Percentiles rank a stretch among this genome's conserved stretches.
These are phyloP conservation scores for Mucor plumbeus DNA, from an alignment of 371 early-diverging fungal genomes.

Conservation along the genomic window DNA sequence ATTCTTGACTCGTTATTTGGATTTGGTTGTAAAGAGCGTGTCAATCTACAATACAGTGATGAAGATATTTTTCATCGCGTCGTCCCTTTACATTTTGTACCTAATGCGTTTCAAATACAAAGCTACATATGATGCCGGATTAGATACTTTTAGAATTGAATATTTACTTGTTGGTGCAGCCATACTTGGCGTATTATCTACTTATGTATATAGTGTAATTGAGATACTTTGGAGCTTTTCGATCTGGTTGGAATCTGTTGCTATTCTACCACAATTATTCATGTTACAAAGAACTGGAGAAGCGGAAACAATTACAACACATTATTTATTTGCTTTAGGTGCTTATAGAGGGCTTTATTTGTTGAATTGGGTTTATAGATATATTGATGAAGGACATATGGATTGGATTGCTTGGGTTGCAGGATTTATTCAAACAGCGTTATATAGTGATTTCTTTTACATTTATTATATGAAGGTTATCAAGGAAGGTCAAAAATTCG, in stretches of 20 bases:
- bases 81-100: slow-evolving; percentile 90
- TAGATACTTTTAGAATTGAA: slow-evolving; percentile 93
- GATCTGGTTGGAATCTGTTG: slow-evolving; percentile 96
- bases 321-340: slow-evolving; percentile 98
- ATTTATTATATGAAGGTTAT: slow-evolving; percentile 92
- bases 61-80: slow-evolving; percentile 94
- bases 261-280: slow-evolving; percentile 98
- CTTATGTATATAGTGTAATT: slow-evolving; percentile 69
- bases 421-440: slow-evolving; percentile 93
- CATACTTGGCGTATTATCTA: slow-evolving; percentile 72
- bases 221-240: slow-evolving; percentile 97
- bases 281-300: slow-evolving; percentile 96
- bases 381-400: slow-evolving; percentile 67
- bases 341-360: slow-evolving; percentile 96
- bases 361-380: slow-evolving; percentile 96
- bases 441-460: slow-evolving; percentile 98
- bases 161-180: slow-evolving; percentile 77
- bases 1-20: slow-evolving; percentile 96
- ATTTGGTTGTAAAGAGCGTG: slow-evolving; percentile 78
- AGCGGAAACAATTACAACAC: slow-evolving; percentile 98
- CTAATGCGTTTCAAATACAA: slow-evolving; percentile 88
- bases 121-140: slow-evolving; percentile 89
- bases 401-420: slow-evolving; percentile 84
- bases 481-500: slow-evolving; percentile 80
- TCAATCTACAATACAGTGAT: slow-evolving; percentile 94